Evolutionary conservation across 129 eudicot species (phyloP).

Genomic region (Centrapalus pauciflorus): DNA sequence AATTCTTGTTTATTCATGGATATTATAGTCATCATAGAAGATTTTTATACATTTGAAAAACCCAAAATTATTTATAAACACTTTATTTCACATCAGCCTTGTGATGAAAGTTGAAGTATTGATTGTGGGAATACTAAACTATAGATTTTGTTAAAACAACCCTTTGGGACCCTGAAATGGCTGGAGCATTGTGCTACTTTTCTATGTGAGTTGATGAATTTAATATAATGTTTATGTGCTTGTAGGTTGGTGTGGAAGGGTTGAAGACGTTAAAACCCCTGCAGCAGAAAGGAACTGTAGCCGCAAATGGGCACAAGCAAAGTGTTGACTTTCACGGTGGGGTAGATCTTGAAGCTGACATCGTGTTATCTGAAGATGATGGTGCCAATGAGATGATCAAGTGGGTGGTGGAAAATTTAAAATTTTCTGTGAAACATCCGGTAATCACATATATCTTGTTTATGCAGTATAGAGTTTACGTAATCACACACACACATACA

Average conservation of each 20-base stretch:
- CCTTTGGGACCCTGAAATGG: background rate
- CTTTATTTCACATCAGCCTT: background rate
- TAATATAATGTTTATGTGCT: slow-evolving; percentile 15
- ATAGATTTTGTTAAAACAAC: background rate
- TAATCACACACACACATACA: background rate
- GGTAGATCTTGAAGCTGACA: slow-evolving; percentile 57
- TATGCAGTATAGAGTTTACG: background rate
- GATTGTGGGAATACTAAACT: background rate
- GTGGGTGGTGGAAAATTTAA: slow-evolving; percentile 71
- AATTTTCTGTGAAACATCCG: slow-evolving; percentile 87
- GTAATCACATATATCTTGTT: slow-evolving; percentile 29
- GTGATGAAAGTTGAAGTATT: background rate
- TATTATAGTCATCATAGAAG: background rate
- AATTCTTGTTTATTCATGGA: slow-evolving; percentile 3
- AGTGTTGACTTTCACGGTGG: slow-evolving; percentile 49
- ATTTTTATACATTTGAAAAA: slow-evolving; percentile 1
- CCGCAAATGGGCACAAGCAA: slow-evolving; percentile 38
- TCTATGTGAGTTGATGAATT: background rate
- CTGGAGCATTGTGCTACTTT: background rate
- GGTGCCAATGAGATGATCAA: slow-evolving; percentile 40
- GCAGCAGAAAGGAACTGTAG: slow-evolving; percentile 30
- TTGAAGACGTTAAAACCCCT: slow-evolving; percentile 79
- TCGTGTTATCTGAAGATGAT: slow-evolving; percentile 56
- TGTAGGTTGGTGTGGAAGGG: slow-evolving; percentile 85
- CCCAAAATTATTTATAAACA: slow-evolving; percentile 1